phyloP scores from a whole-genome alignment of 2,329 filamentous ascomycete species.

The Neonectria magnoliae region DNA sequence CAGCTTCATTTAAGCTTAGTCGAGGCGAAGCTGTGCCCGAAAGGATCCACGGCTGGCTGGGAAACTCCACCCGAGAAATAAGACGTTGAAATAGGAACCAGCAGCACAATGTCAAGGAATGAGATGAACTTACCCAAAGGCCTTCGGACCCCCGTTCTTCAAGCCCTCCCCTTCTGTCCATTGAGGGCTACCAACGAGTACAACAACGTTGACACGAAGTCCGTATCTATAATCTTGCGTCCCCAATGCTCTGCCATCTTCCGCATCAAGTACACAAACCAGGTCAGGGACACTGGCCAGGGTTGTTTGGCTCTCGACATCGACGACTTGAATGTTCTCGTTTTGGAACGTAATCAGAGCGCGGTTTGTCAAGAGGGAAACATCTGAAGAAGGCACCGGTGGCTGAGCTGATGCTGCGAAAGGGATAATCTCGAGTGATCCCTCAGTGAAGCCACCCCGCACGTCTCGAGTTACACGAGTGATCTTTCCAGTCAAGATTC shows the following conservation, averaged over 20 bases:
- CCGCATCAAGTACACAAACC: constrained; percentile 18
- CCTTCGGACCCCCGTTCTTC: background rate
- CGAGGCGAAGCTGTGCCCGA: background rate
- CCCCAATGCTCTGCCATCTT: constrained; percentile 22
- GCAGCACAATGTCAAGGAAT: background rate
- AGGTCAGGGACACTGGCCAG: constrained; percentile 28
- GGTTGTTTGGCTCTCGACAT: background rate
- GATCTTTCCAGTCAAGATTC: constrained; percentile 16
- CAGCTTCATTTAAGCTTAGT: background rate
- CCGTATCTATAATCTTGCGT: constrained; percentile 29
- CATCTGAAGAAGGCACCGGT: background rate
- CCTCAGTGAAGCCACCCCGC: constrained; percentile 7
- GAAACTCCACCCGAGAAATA: too few species aligned
- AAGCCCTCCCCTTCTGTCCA: constrained; percentile 25
- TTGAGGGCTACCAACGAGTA: constrained; percentile 14
- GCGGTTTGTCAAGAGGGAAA: background rate
- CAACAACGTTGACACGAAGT: constrained; percentile 16
- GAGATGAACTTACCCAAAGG: constrained; percentile 3
- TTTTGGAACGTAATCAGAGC: constrained; percentile 6
- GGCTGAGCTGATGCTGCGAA: background rate
- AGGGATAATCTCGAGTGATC: constrained; percentile 5
- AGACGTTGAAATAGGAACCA: background rate
- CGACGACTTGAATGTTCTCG: constrained; percentile 15
- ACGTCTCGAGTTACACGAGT: constrained; percentile 5
- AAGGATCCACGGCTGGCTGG: too few species aligned